Evolutionary conservation across 176 grass and related monocot genomes (phyloP), one percentile per base, ranked within the genome.

Genomic region (Neostapfia colusana): DNA sequence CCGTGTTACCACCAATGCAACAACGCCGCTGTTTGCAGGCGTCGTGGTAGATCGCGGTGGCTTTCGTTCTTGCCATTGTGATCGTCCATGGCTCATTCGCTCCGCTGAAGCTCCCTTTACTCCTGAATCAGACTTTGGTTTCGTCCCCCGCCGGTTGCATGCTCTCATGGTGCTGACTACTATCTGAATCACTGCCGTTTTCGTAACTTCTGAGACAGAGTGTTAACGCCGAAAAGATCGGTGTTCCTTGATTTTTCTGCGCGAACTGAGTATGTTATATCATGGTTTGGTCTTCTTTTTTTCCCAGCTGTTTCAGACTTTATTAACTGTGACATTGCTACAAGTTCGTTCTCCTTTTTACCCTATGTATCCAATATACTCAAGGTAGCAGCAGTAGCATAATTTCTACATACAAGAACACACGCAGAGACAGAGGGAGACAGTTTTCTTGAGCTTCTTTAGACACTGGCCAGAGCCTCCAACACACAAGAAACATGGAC

Each of bases 401-500:
- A 57, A 68, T 74, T 44, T 83, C n/a, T n/a, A 79, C 62, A 79
- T 35, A 36, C 26, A 74, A 45, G 51, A 67, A 43, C 34, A 66
- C 28, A 58, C 60, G 2, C 10, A 31, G 26, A 51, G 61, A 64
- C 31, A 37, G 5, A 3, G 20, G 4, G 40, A 21, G 74, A 37
- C 7, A 68, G 53, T 62, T 63, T 7, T 53, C 36, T 54, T 73
- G 42, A n/a, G 62, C 80, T 74, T 79, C 74, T 88, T 37, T 83
- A 36, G 63, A 83, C 85, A 88, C 73, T 88, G 69, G 44, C 69
- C 53, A 15, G 43, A 64, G 43, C 74, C 61, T 35, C 20, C 41
- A 21, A 53, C 27, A 63, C 53, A 83, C 20, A 69, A 74, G 41
- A 79, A 69, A 63, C 21, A 68, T 0, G 34, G 43, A 74, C 0